A percentile compares a stretch with the other conserved stretches of the same genome.
These are phyloP conservation scores for Quercus suber DNA, from an alignment of 306 rosid species.

Conservation along the genomic window DNA sequence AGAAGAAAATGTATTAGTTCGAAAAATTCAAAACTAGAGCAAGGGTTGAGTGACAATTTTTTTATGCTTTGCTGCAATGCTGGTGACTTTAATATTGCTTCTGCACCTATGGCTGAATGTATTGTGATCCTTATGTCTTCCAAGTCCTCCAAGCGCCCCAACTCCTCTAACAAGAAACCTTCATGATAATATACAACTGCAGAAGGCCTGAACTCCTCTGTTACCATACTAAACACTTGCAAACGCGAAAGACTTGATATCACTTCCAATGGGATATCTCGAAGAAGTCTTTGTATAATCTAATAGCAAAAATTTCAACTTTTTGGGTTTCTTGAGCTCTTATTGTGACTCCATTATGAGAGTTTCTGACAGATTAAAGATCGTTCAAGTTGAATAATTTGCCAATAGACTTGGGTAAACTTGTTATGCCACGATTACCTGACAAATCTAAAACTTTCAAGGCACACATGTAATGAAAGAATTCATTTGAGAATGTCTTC, in stretches of 20 bases:
- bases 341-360: accelerated
- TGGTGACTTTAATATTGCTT: no score
- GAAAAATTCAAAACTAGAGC: no score
- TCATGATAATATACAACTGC: no score
- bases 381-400: slow-evolving; percentile 2
- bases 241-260: neutral
- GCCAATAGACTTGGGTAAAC: neutral
- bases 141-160: no score
- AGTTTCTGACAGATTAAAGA: neutral
- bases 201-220: no score
- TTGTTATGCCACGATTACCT: no score
- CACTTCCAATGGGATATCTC: neutral
- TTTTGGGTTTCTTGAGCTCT: neutral
- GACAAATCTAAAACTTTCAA: slow-evolving; percentile 17
- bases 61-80: no score
- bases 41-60: no score
- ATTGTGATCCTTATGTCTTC: no score
- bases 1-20: no score
- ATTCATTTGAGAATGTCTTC: neutral
- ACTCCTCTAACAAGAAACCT: no score
- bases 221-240: neutral
- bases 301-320: neutral
- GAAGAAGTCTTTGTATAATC: neutral
- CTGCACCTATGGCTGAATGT: no score
- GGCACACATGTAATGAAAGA: neutral